phyloP scores from a whole-genome alignment of 2,329 filamentous ascomycete genomes.

The Pseudocercospora macadamiae region DNA sequence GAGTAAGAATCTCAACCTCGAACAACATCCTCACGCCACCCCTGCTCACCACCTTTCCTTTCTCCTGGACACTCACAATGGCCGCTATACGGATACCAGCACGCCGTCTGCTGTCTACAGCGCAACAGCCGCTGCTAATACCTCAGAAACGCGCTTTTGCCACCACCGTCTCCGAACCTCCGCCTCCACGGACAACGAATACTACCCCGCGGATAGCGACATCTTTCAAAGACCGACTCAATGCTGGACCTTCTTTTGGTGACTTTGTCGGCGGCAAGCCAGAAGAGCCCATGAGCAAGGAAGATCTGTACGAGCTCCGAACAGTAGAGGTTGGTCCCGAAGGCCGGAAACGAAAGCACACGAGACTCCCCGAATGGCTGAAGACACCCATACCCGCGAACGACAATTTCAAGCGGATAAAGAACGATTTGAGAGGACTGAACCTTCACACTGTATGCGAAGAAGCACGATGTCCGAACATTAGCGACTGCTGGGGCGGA shows the following conservation, averaged over 20 bases:
- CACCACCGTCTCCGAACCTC: conserved; percentile 41
- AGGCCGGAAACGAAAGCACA: conserved; percentile 67
- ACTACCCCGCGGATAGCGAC: conserved; percentile 50
- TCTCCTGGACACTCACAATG: conserved; percentile 17
- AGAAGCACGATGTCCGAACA: conserved; percentile 95
- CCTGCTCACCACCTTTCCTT: background rate
- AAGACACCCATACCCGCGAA: conserved; percentile 91
- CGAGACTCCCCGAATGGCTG: conserved; percentile 86
- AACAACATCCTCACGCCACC: background rate
- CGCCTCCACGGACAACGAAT: conserved; percentile 27
- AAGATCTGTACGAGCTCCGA: conserved; percentile 62
- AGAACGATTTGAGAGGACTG: conserved; percentile 85
- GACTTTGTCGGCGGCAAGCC: conserved; percentile 60
- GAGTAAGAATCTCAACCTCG: background rate
- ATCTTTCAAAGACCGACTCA: conserved; percentile 64
- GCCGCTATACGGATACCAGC: conserved; percentile 22
- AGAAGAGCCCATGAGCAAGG: conserved; percentile 45
- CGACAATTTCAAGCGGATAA: conserved; percentile 91
- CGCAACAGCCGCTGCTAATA: conserved; percentile 26
- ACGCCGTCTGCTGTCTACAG: conserved; percentile 22
- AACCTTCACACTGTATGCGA: conserved; percentile 96
- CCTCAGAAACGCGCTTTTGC: conserved; percentile 46
- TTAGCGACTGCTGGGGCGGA: conserved; percentile 97
- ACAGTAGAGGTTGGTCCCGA: conserved; percentile 64
- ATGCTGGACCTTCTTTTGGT: conserved; percentile 65